Evolutionary conservation across 805 yeast genomes (phyloP), one percentile per base, ranked within the genome.

Genomic region (Saturnispora galanensis): DNA sequence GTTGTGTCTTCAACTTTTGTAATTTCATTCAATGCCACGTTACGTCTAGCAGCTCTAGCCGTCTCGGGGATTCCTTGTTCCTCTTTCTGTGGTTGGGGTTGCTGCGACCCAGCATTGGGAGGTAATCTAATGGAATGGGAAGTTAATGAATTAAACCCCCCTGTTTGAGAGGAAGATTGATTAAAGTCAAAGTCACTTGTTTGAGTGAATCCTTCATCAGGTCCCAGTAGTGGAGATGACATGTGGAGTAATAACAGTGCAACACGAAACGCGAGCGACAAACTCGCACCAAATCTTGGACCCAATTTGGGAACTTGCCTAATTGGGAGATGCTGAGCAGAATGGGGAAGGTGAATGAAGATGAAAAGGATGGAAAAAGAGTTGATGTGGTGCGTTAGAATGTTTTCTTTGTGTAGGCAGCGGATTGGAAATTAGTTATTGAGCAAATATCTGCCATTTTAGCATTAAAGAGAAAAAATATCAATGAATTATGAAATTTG

Each of bases 1-100:
- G 96, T 87, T 39, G 79, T 77, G 66, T 93, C 98, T 26, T 77
- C 77, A 26, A 93, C 96, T 58, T 84, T 86, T 26, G 94, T 88
- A 44, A 90, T 85, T 26, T 79, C 78, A 47, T 76, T 70, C 47
- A 81, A 67, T 48, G 76, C 74, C 56, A 81, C 73, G 65, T 83
- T 72, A 55, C 73, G 65, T 48, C 69, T 57, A 15, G 59, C 11
- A 47, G 50, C 26, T 52, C 60, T 36, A 55, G 38, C 58, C 15
- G 49, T 41, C 21, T 53, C 58, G 30, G 54, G 40, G 6, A 37
- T 31, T 9, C 38, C 45, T 7, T n/a, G 17, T 26, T 39, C 45
- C 5, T 42, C 44, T 18, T 42, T 13, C 31, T 1, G 32, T 29
- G n/a, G 44, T 36, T 10, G 37, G 8, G 15, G 15, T 21, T 17